These are phyloP conservation scores for Obba rivulosa DNA, from an alignment of 768 basidiomycete genomes.

Conservation along the genomic window DNA sequence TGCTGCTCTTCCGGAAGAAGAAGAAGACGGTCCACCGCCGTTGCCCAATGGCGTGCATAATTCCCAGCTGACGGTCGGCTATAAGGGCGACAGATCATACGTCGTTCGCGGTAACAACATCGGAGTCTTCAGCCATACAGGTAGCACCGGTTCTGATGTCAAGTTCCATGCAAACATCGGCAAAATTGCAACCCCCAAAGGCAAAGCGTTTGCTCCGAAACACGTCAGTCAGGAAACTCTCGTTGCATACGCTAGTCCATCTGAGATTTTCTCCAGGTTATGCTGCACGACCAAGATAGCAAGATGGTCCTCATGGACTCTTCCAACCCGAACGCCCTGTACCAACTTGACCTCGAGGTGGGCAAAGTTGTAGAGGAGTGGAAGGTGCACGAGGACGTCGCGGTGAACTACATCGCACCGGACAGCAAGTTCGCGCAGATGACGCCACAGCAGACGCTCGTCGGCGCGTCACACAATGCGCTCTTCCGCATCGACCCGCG, in stretches of 20 bases:
- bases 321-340: slow-evolving; percentile 72
- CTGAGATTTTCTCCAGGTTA: slow-evolving; percentile 50
- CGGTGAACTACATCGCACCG: slow-evolving; percentile 86
- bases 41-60: slow-evolving; percentile 63
- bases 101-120: slow-evolving; percentile 91
- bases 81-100: slow-evolving; percentile 92
- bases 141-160: slow-evolving; percentile 58
- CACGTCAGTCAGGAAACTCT: slow-evolving; percentile 49
- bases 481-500: slow-evolving; percentile 98
- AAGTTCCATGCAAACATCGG: slow-evolving; percentile 87
- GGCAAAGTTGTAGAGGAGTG: slow-evolving; percentile 98
- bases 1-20: slow-evolving; percentile 31
- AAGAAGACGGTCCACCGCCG: slow-evolving; percentile 35
- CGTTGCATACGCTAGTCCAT: background rate
- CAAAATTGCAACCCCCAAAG: slow-evolving; percentile 73
- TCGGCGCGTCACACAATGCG: slow-evolving; percentile 91
- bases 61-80: slow-evolving; percentile 87
- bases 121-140: slow-evolving; percentile 79
- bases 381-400: slow-evolving; percentile 90
- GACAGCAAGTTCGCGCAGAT: slow-evolving; percentile 94
- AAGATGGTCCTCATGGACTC: slow-evolving; percentile 94
- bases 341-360: slow-evolving; percentile 86
- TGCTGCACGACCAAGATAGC: slow-evolving; percentile 94
- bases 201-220: slow-evolving; percentile 78
- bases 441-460: slow-evolving; percentile 86